phyloP scores from a whole-genome alignment of 345 rosid genomes.

The Abelmoschus esculentus region DNA sequence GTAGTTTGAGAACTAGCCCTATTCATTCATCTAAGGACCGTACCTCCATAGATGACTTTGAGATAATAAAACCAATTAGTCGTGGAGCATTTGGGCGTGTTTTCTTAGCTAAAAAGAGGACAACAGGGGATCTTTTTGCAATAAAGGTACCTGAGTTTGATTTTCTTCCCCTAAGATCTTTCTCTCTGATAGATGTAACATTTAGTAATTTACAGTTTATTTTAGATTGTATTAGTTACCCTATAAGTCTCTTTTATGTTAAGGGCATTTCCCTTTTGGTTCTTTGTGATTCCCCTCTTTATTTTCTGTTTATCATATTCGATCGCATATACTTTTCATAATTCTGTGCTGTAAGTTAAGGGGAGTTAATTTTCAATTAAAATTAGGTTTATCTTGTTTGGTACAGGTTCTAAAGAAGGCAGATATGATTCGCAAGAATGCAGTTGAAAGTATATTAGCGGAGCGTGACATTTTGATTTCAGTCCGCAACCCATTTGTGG shows the following conservation, averaged over 20 bases:
- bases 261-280: not conserved
- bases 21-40: slow-evolving; percentile 81
- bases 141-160: slow-evolving; percentile 54
- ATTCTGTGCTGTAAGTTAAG: not conserved
- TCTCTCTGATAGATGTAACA: slow-evolving; percentile 1
- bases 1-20: slow-evolving; percentile 95
- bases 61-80: slow-evolving; percentile 97
- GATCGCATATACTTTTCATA: not conserved
- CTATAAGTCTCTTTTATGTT: not conserved
- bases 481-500: slow-evolving; percentile 99
- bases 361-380: slow-evolving; percentile 1
- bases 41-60: slow-evolving; percentile 95
- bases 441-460: slow-evolving; percentile 97
- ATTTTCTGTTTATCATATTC: not conserved
- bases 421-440: slow-evolving; percentile 98
- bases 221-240: not conserved
- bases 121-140: slow-evolving; percentile 98
- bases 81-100: slow-evolving; percentile 99
- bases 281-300: not conserved
- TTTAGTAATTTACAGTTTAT: not conserved
- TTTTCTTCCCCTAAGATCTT: slow-evolving; percentile 5
- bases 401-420: slow-evolving; percentile 94
- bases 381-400: slow-evolving; percentile 17
- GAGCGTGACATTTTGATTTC: slow-evolving; percentile 99
- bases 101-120: slow-evolving; percentile 93